Percentiles rank a stretch among this genome's conserved stretches.
These are phyloP conservation scores for Xylona heveae DNA, from an alignment of 495 filamentous ascomycete species.

Conservation along the genomic window DNA sequence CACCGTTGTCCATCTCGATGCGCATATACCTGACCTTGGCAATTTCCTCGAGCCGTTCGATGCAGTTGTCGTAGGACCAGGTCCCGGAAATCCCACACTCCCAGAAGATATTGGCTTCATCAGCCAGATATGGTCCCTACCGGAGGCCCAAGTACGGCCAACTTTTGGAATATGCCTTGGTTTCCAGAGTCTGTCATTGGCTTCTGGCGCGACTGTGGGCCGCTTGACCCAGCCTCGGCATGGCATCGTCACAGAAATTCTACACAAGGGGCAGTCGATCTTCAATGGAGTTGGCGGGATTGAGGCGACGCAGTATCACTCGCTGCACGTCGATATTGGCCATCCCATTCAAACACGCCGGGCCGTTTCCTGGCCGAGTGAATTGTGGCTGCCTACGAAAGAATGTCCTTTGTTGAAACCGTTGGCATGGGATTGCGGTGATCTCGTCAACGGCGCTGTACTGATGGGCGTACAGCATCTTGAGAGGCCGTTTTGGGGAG, in stretches of 20 bases:
- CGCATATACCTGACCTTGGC: conserved; percentile 18
- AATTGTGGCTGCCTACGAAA: conserved; percentile 11
- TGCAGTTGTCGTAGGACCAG: conserved; percentile 64
- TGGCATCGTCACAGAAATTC: conserved; percentile 24
- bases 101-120: conserved; percentile 62
- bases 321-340: conserved; percentile 44
- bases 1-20: conserved; percentile 34
- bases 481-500: conserved; percentile 61
- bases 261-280: conserved; percentile 28
- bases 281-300: conserved; percentile 33
- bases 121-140: conserved; percentile 49
- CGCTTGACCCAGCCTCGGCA: conserved; percentile 9
- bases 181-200: conserved; percentile 61
- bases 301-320: conserved; percentile 73
- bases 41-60: conserved; percentile 37
- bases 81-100: conserved; percentile 35
- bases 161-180: conserved; percentile 83
- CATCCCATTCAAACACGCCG: conserved; percentile 9
- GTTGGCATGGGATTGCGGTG: conserved; percentile 37
- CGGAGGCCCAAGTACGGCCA: conserved; percentile 34
- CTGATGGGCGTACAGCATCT: conserved; percentile 59
- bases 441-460: conserved; percentile 37
- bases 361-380: conserved; percentile 7
- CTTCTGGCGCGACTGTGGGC: conserved; percentile 41
- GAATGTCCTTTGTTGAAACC: conserved; percentile 25